Percentiles rank a stretch among this genome's conserved stretches.
phyloP scores from a whole-genome alignment of 1,139 yeast species.

The Blastobotrys persicus region DNA sequence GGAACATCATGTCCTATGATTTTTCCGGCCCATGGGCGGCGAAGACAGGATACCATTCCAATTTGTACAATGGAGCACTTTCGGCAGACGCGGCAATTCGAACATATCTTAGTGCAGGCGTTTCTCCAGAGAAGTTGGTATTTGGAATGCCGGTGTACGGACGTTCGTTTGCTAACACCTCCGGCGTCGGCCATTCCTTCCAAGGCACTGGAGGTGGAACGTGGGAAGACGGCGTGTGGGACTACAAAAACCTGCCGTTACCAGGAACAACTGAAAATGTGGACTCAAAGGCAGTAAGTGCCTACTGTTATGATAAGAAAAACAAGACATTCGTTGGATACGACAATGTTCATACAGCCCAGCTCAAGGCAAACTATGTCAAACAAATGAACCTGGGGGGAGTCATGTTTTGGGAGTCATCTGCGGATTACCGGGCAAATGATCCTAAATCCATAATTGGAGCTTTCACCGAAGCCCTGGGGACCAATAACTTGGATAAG shows the following conservation, averaged over 20 bases:
- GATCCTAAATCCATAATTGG: slow-evolving; percentile 31
- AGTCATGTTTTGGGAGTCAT: slow-evolving; percentile 94
- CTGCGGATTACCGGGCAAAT: slow-evolving; percentile 53
- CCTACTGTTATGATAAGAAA: slow-evolving; percentile 50
- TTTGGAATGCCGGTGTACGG: slow-evolving; percentile 93
- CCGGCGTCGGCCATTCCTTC: slow-evolving; percentile 46
- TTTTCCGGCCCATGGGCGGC: slow-evolving; percentile 77
- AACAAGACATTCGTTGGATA: slow-evolving; percentile 53
- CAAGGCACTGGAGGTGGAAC: slow-evolving; percentile 47
- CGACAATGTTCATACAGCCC: slow-evolving; percentile 59
- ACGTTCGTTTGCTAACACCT: slow-evolving; percentile 56
- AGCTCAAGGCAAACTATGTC: slow-evolving; percentile 61
- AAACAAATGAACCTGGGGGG: slow-evolving; percentile 58
- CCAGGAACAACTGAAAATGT: slow-evolving; percentile 45
- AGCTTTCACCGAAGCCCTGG: slow-evolving; percentile 27
- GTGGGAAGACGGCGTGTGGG: slow-evolving; percentile 49
- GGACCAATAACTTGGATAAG: slow-evolving; percentile 1
- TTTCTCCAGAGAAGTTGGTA: slow-evolving; percentile 53
- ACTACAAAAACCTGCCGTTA: slow-evolving; percentile 53
- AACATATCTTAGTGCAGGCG: slow-evolving; percentile 45
- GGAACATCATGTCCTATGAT: slow-evolving; percentile 93
- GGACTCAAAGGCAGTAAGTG: slow-evolving; percentile 56
- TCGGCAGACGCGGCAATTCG: slow-evolving; percentile 51
- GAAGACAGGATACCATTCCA: slow-evolving; percentile 64
- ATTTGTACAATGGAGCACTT: slow-evolving; percentile 54